Evolutionary conservation across 352 stramenopile species (phyloP), one percentile per base, ranked within the genome.

Genomic region (Globisporangium nodosum): DNA sequence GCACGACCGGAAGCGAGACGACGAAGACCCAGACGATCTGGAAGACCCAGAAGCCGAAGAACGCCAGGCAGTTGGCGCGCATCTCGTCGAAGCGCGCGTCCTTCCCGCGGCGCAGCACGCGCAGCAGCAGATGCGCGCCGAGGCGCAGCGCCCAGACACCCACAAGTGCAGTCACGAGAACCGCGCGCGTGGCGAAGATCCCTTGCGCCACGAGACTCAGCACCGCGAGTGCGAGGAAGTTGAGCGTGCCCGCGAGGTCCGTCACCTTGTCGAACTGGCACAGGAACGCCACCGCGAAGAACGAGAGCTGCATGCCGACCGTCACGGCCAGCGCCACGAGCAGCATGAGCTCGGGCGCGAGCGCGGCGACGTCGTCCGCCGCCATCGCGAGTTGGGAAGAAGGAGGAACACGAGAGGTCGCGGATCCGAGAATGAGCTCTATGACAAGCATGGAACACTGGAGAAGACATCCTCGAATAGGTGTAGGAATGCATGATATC

Each of bases 11-110:
- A 5, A 92, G 54, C 9, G 76, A 88, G 9, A 90, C 86, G 27
- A 88, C 20, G 49, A 91, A 87, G 49, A 84, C 76, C 85, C 85
- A 94, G 24, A 94, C 49, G 58, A 87, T 87, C 72, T 94, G 85
- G 59, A 92, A 85, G 35, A 88, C 64, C 82, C 82, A 92, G 51
- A 90, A 88, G 40, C 78, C 71, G 49, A 94, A 81, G 59, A 92
- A 94, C 20, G 65, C 59, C 9, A 70, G 4, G 43, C 73, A 90
- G 49, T 86, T 71, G 53, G 65, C 66, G 31, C 79, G 77, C 68
- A 94, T 89, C 48, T 84, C 69, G 64, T 91, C 80, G 56, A 94
- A 94, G 18, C 85, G 81, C 48, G 69, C 74, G 65, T 94, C 85
- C 49, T 85, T 81, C 35, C 82, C 79, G 31, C 81, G 77, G 39